Evolutionary conservation across 2,329 filamentous ascomycete genomes (phyloP), one percentile per base, ranked within the genome.

Genomic region (Zasmidium cellare): DNA sequence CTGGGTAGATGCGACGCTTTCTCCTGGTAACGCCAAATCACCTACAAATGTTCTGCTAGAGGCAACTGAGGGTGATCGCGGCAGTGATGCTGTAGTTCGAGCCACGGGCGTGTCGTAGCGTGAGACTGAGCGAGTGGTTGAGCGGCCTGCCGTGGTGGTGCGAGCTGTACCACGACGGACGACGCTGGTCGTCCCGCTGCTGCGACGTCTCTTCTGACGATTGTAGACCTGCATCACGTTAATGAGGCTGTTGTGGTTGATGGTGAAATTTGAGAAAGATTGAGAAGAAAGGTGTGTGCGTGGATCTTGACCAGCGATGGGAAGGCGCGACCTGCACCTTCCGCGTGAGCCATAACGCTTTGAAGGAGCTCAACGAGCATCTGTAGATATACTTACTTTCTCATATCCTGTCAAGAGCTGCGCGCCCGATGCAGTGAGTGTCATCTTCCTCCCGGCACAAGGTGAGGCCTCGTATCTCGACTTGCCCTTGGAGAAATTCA

Each of bases 1-100:
- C 20, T 61, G 57, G 6, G 57, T 55, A 12, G 55, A 48, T 6
- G 59, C 56, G 9, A 59, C 53, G n/a, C 60, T 64, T 19, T 31
- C 51, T 28, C 23, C 46, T 58, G 38, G 25, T 31, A 38, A 44
- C 23, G 35, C 14, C 12, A 22, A 41, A 25, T 61, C 51, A 5
- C 38, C 59, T 28, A 16, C 55, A 38, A 62, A 62, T 20, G 60
- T 64, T 9, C 56, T 55, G 41, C 51, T 65, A n/a, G 59, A 63
- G 3, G 61, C 54, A 12, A 50, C 53, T 2, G 54, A 45, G 5
- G 56, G 38, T 3, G 41, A 19, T 12, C 24, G 38, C 22, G 18
- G 51, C 23, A 46, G 35, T 9, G 6, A 9, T 41, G 7, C 46
- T 45, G 44, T 9, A 14, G 23, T 46, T 18, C 28, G 53, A n/a